Percentiles rank a stretch among this genome's conserved stretches.
These are phyloP conservation scores for Globisporangium emineosum DNA, from an alignment of 352 stramenopile species.

Conservation along the genomic window DNA sequence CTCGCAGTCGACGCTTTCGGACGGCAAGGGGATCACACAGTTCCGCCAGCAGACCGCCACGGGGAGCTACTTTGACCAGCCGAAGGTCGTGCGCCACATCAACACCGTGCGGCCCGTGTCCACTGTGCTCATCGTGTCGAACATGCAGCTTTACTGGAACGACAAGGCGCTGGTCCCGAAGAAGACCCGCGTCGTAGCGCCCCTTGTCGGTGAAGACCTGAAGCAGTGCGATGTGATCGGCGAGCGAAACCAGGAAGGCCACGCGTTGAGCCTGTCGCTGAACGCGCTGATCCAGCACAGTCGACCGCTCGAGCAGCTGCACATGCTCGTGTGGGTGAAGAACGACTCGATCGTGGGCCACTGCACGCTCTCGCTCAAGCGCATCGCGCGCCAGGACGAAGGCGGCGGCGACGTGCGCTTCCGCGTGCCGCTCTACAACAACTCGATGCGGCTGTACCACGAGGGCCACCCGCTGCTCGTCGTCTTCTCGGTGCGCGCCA, in stretches of 20 bases:
- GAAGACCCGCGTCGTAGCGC: conserved; percentile 69
- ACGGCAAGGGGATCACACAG: conserved; percentile 21
- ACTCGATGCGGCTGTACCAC: conserved; percentile 76
- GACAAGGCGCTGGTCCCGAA: conserved; percentile 76
- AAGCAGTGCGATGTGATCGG: conserved; percentile 81
- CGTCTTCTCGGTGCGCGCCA: conserved; percentile 75
- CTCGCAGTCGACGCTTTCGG: conserved; percentile 43
- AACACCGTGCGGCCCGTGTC: conserved; percentile 54
- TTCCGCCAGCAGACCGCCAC: conserved; percentile 28
- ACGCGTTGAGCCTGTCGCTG: conserved; percentile 56
- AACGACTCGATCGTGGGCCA: conserved; percentile 77
- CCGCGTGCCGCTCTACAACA: conserved; percentile 72
- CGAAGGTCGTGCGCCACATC: conserved; percentile 63
- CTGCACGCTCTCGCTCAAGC: conserved; percentile 79
- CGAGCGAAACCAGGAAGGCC: conserved; percentile 52
- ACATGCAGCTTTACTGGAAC: conserved; percentile 74
- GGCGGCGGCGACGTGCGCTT: conserved; percentile 69
- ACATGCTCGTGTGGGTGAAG: conserved; percentile 86
- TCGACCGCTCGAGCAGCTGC: conserved; percentile 64
- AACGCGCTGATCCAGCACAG: conserved; percentile 76
- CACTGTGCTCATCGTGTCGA: conserved; percentile 68
- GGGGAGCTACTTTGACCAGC: conserved; percentile 79
- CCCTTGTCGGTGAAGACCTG: conserved; percentile 67
- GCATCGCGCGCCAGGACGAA: conserved; percentile 64
- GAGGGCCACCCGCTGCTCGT: conserved; percentile 66